Base-by-base conservation (phyloP, 805 yeast genomes). In the Trichomonascus vanleenenianus region DNA sequence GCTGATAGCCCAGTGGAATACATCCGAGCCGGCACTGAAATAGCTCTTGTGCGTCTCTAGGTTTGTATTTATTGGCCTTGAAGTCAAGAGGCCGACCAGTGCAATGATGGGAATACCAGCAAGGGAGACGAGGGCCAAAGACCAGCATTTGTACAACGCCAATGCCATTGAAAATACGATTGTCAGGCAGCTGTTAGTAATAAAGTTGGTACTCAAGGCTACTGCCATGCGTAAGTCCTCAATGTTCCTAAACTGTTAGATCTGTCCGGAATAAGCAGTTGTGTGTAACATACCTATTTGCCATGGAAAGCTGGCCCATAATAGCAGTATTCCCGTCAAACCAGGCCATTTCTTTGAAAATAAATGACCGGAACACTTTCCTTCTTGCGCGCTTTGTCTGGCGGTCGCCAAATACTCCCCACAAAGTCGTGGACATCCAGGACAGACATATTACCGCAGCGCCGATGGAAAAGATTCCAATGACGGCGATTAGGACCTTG, bases 131-230 rank as follows among this genome's bases (percentile, higher is more conserved):
- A 93, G 63, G 0, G 97, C 85, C 9, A 93, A 70, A 2, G 85
- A 73, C 97, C 97, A 91, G 2, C 95, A 85, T 49, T 79, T 81
- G 49, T 74, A 73, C 59, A 93, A 74, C 1, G 96, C 79, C 0
- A 84, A 76, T 1, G 76, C 71, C 1, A 82, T 58, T 9, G 83
- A 63, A 0, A 83, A 76, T 3, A 76, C 44, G 0, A 78, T 65
- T 0, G 87, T 72, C 0, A 78, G 74, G 1, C 70, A 35, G 7
- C 78, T 72, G 51, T 80, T 80, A 10, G 77, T 57, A 1, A 81
- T 56, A 16, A 80, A 54, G 0, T 84, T 87, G 14, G 79, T 57
- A 2, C 81, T 75, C 56, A 83, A 89, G 2, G 91, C 77, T 3
- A 77, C 68, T 1, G 88, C 85, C 0, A 75, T 63, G 57, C 93